Evolutionary conservation across 345 rosid genomes (phyloP).

Genomic region (Lepidium didymum): DNA sequence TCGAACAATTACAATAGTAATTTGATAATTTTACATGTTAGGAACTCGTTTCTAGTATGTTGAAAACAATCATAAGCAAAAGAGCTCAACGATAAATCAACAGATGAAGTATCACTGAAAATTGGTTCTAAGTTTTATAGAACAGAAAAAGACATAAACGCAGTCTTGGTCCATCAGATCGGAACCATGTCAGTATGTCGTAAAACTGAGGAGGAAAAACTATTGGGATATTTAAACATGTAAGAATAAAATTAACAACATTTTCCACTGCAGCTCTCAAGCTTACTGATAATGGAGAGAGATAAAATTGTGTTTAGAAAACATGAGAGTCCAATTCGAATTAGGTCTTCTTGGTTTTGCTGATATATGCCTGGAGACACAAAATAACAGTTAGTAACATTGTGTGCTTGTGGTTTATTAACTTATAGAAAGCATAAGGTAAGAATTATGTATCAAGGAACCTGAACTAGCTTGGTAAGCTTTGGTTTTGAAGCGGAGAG

Average conservation of each 20-base stretch:
- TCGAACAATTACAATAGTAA: neutral
- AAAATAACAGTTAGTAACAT: neutral
- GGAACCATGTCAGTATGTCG: neutral
- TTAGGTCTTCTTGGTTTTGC: slow-evolving; percentile 28
- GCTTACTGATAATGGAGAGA: neutral
- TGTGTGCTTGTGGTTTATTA: neutral
- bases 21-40: neutral
- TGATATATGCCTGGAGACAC: slow-evolving; percentile 25
- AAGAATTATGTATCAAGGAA: slow-evolving; percentile 19
- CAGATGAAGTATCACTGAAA: neutral
- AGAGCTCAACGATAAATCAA: neutral
- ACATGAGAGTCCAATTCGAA: neutral
- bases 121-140: neutral
- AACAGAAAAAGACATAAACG: neutral
- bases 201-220: neutral
- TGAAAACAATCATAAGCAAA: neutral
- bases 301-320: neutral
- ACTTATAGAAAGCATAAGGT: neutral
- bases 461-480: slow-evolving; percentile 91
- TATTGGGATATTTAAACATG: neutral
- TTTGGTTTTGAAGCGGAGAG: slow-evolving; percentile 73
- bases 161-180: slow-evolving; percentile 1
- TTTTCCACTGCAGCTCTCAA: neutral
- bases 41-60: neutral
- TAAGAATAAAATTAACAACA: neutral